phyloP scores from a whole-genome alignment of 2,329 filamentous ascomycete species.

The Orbilia ellipsospora region DNA sequence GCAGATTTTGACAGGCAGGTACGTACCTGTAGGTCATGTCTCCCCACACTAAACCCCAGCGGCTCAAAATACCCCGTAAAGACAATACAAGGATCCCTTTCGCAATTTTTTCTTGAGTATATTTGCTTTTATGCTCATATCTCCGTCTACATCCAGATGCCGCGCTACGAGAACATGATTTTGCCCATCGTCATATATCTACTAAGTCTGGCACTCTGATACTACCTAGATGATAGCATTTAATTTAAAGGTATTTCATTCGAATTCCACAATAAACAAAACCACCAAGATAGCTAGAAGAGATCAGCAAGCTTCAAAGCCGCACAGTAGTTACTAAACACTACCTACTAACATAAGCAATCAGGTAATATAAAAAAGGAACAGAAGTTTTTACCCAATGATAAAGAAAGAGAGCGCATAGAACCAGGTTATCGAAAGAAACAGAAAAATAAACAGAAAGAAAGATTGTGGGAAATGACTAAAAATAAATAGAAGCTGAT shows the following conservation, averaged over 20 bases:
- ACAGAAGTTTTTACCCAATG: conserved; percentile 17
- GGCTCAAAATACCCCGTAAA: too few relatives aligned
- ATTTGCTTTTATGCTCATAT: too few relatives aligned
- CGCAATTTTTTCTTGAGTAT: conserved; percentile 1
- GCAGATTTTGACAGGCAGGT: too few relatives aligned
- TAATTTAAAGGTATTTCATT: too few relatives aligned
- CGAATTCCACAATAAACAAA: neutral
- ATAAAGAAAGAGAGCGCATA: conserved; percentile 8
- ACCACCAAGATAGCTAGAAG: neutral
- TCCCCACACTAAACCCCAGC: too few relatives aligned
- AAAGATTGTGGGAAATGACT: conserved; percentile 10
- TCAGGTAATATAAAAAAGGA: conserved; percentile 5
- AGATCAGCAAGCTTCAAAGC: conserved; percentile 1
- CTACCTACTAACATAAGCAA: neutral
- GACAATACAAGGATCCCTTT: conserved; percentile 16
- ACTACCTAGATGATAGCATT: too few relatives aligned
- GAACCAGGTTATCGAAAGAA: neutral
- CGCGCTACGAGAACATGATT: too few relatives aligned
- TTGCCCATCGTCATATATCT: too few relatives aligned
- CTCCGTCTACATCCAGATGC: too few relatives aligned
- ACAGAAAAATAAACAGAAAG: conserved; percentile 17
- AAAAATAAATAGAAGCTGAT: conserved; percentile 9
- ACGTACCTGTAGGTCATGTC: too few relatives aligned
- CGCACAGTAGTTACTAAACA: neutral
- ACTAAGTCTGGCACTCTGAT: too few relatives aligned